Evolutionary conservation across 495 filamentous ascomycete genomes (phyloP).

Genomic region (Parathielavia appendiculata): DNA sequence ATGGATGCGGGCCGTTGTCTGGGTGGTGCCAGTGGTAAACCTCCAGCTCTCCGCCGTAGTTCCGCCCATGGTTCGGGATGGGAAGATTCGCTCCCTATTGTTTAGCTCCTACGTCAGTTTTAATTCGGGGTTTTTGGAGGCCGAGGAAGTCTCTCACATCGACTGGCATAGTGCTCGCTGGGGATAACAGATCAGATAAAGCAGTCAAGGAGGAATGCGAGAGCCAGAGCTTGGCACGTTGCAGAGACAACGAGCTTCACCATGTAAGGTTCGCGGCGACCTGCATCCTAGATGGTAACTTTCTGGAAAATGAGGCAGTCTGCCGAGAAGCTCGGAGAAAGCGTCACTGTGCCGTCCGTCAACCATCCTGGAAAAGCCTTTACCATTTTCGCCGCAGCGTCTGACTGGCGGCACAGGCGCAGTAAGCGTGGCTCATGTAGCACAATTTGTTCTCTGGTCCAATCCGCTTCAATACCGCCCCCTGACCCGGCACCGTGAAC

Average conservation of each 20-base stretch:
- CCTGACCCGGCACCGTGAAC: too few species aligned
- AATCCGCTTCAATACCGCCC: too few species aligned
- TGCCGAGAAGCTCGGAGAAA: too few species aligned
- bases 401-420: too few species aligned
- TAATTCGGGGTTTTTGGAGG: not conserved
- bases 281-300: too few species aligned
- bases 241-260: not conserved
- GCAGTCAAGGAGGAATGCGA: not conserved
- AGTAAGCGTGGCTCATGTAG: too few species aligned
- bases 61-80: slow-evolving; percentile 9
- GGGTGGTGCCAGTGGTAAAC: slow-evolving; percentile 1
- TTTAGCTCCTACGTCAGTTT: not conserved
- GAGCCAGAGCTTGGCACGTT: not conserved
- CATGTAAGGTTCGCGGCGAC: not conserved
- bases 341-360: too few species aligned
- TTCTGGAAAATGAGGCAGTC: too few species aligned
- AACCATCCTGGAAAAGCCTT: too few species aligned
- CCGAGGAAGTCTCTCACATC: not conserved
- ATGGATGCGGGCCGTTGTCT: not conserved
- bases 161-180: not conserved
- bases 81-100: slow-evolving; percentile 5
- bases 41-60: slow-evolving; percentile 5
- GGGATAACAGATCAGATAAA: not conserved
- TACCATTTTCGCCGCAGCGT: too few species aligned
- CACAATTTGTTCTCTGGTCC: too few species aligned